Evolutionary conservation across 2,329 filamentous ascomycete genomes (phyloP).

Genomic region (Akanthomyces lecanii): DNA sequence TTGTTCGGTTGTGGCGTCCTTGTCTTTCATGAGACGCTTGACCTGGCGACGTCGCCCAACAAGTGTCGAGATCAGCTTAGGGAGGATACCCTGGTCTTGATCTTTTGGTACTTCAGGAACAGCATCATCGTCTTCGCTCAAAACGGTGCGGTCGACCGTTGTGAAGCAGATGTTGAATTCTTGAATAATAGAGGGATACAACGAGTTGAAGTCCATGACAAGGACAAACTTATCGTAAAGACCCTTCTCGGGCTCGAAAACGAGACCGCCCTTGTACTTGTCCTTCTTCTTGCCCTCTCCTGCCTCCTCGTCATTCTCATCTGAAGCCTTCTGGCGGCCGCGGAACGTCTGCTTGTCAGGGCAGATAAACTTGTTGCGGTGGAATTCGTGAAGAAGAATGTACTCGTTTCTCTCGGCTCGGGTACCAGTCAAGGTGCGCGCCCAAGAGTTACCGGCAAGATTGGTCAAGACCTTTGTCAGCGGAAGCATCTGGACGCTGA

Average conservation of each 20-base stretch:
- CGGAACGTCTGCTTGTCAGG: conserved; percentile 89
- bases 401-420: conserved; percentile 98
- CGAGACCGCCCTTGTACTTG: conserved; percentile 97
- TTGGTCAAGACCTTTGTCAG: conserved; percentile 95
- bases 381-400: conserved; percentile 95
- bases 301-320: conserved; percentile 66
- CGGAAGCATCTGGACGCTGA: conserved; percentile 87
- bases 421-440: conserved; percentile 89
- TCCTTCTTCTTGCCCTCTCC: conserved; percentile 92
- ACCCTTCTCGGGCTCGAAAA: conserved; percentile 96
- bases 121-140: conserved; percentile 72
- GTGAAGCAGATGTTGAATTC: conserved; percentile 99
- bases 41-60: conserved; percentile 86
- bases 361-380: conserved; percentile 95
- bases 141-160: conserved; percentile 74
- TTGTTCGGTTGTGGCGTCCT: conserved; percentile 77
- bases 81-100: conserved; percentile 79
- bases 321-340: conserved; percentile 66
- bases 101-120: conserved; percentile 82
- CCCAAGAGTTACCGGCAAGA: conserved; percentile 96
- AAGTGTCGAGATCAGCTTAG: conserved; percentile 84
- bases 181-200: conserved; percentile 98
- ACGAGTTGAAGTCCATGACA: conserved; percentile 99
- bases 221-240: conserved; percentile 97
- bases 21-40: conserved; percentile 96